These are phyloP conservation scores for Picea glauca DNA, from an alignment of 75 land plant species.

Conservation along the genomic window DNA sequence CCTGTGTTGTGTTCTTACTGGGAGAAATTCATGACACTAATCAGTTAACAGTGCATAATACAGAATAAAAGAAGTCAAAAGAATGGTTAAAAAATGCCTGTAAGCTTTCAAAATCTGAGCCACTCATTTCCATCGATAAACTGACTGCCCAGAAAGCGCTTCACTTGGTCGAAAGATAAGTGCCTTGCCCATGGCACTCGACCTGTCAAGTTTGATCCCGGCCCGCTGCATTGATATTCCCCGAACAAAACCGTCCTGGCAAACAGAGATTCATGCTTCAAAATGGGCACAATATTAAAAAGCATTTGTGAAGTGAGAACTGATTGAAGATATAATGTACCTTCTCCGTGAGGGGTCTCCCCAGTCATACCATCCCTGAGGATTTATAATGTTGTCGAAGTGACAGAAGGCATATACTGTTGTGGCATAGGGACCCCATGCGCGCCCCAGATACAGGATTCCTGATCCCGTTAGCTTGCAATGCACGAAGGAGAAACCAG, in stretches of 20 bases:
- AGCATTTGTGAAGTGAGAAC: background rate
- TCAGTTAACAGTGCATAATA: no score
- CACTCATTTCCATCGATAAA: slow-evolving; percentile 68
- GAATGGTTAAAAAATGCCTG: background rate
- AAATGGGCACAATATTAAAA: background rate
- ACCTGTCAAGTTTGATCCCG: slow-evolving; percentile 42
- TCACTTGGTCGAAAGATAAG: slow-evolving; percentile 44
- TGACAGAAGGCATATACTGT: slow-evolving; percentile 55
- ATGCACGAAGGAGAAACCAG: slow-evolving; percentile 76
- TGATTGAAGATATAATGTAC: slow-evolving; percentile 17
- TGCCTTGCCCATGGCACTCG: slow-evolving; percentile 59
- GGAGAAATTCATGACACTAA: no score
- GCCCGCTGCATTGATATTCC: slow-evolving; percentile 62
- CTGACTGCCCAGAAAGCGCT: slow-evolving; percentile 31
- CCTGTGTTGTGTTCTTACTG: no score
- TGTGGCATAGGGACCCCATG: slow-evolving; percentile 80
- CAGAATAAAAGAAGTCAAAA: no score
- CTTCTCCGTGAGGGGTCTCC: slow-evolving; percentile 36
- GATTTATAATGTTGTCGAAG: slow-evolving; percentile 45
- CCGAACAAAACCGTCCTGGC: slow-evolving; percentile 80
- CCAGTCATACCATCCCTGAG: slow-evolving; percentile 86
- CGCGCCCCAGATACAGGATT: slow-evolving; percentile 62
- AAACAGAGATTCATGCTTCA: background rate
- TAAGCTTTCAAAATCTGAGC: slow-evolving; percentile 30
- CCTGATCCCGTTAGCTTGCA: slow-evolving; percentile 60